Evolutionary conservation across 225 moss, liverwort and hornwort species (phyloP).

Genomic region (Climacium dendroides): DNA sequence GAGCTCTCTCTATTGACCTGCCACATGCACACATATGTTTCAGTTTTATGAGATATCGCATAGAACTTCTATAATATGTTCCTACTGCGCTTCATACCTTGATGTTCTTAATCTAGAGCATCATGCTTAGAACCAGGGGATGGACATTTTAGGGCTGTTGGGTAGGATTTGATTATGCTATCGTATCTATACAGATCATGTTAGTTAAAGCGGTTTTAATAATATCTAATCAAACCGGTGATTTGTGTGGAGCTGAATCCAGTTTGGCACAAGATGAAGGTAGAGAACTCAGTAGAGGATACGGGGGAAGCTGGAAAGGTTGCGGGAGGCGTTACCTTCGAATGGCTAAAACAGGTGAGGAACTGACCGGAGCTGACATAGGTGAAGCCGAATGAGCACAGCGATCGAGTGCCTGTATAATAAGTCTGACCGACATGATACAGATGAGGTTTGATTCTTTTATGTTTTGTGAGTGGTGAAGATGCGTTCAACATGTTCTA

Average conservation of each 20-base stretch:
- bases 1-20: not conserved
- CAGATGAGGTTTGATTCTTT: not conserved
- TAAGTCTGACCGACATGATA: not conserved
- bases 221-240: not conserved
- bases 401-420: not conserved
- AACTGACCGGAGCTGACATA: not conserved
- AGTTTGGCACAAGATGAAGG: conserved; percentile 18
- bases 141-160: not conserved
- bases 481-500: not conserved
- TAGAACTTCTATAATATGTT: not conserved
- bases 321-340: conserved; percentile 26
- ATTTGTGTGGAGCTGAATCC: not conserved
- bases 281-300: conserved; percentile 1
- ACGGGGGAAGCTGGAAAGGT: not conserved
- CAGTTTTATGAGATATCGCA: not conserved
- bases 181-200: not conserved
- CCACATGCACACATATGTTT: not conserved
- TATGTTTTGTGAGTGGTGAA: not conserved
- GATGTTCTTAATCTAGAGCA: not conserved
- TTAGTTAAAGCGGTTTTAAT: not conserved
- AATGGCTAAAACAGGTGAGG: conserved; percentile 36
- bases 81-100: not conserved
- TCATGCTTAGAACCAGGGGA: not conserved
- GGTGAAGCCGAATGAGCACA: not conserved
- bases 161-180: not conserved